These are phyloP conservation scores for Apiospora koreana DNA, from an alignment of 2,329 filamentous ascomycete species.

Conservation along the genomic window DNA sequence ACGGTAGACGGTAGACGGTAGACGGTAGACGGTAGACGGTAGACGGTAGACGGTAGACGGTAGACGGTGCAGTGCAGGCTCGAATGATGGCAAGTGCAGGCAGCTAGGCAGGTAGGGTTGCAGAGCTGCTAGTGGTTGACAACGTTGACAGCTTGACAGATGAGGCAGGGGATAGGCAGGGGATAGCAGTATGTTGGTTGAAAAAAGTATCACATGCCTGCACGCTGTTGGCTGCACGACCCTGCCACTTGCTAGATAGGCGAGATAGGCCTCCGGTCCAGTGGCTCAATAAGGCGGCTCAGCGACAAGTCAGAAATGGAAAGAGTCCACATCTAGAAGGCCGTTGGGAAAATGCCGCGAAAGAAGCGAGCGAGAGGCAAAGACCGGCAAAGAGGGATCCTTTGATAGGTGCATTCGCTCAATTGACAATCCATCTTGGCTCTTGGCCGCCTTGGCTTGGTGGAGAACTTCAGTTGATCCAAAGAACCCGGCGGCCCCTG, in stretches of 20 bases:
- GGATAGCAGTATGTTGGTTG: background rate
- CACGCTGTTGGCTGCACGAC: background rate
- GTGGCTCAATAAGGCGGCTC: background rate
- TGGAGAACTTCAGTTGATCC: too few species aligned
- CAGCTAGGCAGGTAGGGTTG: background rate
- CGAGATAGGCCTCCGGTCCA: background rate
- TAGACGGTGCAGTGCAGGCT: background rate
- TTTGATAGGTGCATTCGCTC: background rate
- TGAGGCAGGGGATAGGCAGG: background rate
- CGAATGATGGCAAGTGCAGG: background rate
- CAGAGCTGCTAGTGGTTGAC: background rate
- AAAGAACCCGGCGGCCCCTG: background rate
- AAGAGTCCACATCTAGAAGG: background rate
- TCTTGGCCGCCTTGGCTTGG: background rate
- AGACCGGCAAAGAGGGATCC: too few species aligned
- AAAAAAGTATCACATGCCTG: background rate
- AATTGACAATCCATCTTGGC: background rate
- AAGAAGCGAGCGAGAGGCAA: background rate
- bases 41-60: too few species aligned
- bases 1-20: too few species aligned
- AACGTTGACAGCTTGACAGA: background rate
- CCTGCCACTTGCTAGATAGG: background rate
- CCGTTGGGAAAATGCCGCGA: background rate
- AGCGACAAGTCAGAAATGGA: background rate
- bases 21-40: too few species aligned